Conservation (phyloP, 2,329 filamentous ascomycete species). For the Torrubiella hemipterigena region DNA sequence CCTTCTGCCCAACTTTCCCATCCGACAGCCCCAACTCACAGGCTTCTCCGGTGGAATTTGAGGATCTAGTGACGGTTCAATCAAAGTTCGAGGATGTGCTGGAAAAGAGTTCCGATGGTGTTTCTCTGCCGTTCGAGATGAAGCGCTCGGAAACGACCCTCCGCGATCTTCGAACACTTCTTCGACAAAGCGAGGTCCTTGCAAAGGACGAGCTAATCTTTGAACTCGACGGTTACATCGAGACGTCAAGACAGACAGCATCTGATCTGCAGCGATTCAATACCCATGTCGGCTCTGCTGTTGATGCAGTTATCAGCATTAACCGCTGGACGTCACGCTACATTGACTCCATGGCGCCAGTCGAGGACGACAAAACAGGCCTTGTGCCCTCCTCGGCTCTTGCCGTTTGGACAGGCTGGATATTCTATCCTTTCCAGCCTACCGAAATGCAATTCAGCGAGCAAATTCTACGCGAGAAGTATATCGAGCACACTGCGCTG, state of each 20-base stretch:
- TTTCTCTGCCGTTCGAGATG: constrained; percentile 64
- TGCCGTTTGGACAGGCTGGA: constrained; percentile 27
- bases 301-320: constrained; percentile 63
- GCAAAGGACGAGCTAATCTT: constrained; percentile 58
- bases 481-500: constrained; percentile 57
- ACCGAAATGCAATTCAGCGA: constrained; percentile 36
- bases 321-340: constrained; percentile 65
- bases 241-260: constrained; percentile 51
- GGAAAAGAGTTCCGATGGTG: constrained; percentile 51
- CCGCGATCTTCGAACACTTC: constrained; percentile 60
- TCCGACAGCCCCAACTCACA: constrained; percentile 11
- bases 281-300: constrained; percentile 58
- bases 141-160: constrained; percentile 65
- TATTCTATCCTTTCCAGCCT: constrained; percentile 52
- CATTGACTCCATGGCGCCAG: constrained; percentile 45
- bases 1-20: constrained; percentile 57
- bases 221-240: constrained; percentile 67
- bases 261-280: constrained; percentile 64
- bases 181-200: constrained; percentile 57
- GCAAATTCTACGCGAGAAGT: constrained; percentile 56
- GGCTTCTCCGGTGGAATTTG: constrained; percentile 47
- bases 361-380: constrained; percentile 14
- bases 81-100: constrained; percentile 66
- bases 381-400: constrained; percentile 21
- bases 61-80: constrained; percentile 63